Base-by-base conservation (phyloP, 2,329 filamentous ascomycete genomes). In the Xylariales sp. region DNA sequence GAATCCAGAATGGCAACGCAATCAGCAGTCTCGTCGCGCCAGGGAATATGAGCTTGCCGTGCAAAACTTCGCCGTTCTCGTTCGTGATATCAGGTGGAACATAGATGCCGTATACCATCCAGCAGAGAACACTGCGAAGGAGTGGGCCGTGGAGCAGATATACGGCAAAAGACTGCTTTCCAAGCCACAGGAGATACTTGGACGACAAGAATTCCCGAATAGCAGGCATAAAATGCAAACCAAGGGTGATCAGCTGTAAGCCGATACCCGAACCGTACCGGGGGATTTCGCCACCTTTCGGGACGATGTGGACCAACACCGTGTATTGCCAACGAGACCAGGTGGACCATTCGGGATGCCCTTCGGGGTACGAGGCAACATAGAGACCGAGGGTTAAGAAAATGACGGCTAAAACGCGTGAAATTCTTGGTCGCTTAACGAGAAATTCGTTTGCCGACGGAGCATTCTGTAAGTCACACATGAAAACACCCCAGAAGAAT, bases 111-210 rank as follows among this genome's bases (percentile, higher is more conserved):
- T 84, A 90, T 12, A 89, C 78, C 80, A 90, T 83, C 86, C 87
- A 90, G 32, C 86, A 85, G 14, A 90, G 80, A 7, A 89, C 76
- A 30, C 84, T 86, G 64, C 88, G 85, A 71, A 90, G 83, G 36
- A 90, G 80, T 0, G 85, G 84, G 49, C 88, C 89, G 77, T 91
- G 89, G 23, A 90, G 78, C 6, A 91, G 82, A 73, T 90, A 90
- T 14, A 91, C 86, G 1, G 88, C 87, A 73, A 90, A 90, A 52
- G 86, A 88, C 78, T 90, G 85, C 73, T 86, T 86, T 52, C 89
- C 89, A 12, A 90, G 83, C 84, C 87, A 90, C 52, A 88, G 82
- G 50, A 90, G 83, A 62, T 83, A 82, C 39, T 83, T 83, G 65
- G 83, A 84, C 3, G 86, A 86, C 2, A 90, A 82, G 0, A 85